Evolutionary conservation across 176 grass and related monocot species (phyloP).

Genomic region (Paspalum notatum): DNA sequence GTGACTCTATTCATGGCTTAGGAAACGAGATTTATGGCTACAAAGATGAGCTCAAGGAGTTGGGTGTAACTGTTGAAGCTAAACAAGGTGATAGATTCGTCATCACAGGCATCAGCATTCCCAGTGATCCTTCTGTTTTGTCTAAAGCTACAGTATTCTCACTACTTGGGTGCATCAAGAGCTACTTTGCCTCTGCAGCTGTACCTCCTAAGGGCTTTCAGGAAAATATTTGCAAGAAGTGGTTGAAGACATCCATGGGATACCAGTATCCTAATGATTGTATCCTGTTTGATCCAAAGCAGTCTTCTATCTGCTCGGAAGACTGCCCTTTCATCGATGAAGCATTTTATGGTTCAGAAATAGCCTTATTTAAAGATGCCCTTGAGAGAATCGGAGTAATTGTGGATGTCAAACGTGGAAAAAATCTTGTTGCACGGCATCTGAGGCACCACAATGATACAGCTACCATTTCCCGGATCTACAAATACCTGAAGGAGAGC

Average conservation of each 20-base stretch:
- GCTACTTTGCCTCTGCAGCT: background rate
- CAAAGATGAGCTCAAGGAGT: slow-evolving; percentile 55
- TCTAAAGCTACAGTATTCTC: slow-evolving; percentile 37
- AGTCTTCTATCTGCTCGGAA: slow-evolving; percentile 31
- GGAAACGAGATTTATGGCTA: slow-evolving; percentile 54
- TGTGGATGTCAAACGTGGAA: slow-evolving; percentile 38
- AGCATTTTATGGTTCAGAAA: slow-evolving; percentile 53
- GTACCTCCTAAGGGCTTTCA: slow-evolving; percentile 40
- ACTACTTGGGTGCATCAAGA: slow-evolving; percentile 50
- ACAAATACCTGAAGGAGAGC: slow-evolving; percentile 50
- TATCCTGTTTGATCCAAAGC: slow-evolving; percentile 61
- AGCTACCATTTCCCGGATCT: slow-evolving; percentile 58
- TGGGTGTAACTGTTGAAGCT: slow-evolving; percentile 54
- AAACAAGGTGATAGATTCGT: slow-evolving; percentile 49
- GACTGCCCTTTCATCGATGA: slow-evolving; percentile 84
- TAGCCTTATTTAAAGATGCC: slow-evolving; percentile 42
- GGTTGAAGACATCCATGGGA: slow-evolving; percentile 65
- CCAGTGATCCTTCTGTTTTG: slow-evolving; percentile 37
- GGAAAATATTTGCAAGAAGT: slow-evolving; percentile 45
- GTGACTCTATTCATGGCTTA: slow-evolving; percentile 33
- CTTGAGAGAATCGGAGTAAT: slow-evolving; percentile 51
- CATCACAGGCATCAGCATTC: slow-evolving; percentile 55
- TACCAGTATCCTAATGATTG: slow-evolving; percentile 50
- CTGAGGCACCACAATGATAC: slow-evolving; percentile 47
- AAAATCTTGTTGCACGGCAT: slow-evolving; percentile 48